Evolutionary conservation across 2,329 filamentous ascomycete genomes (phyloP).

Genomic region (Fusarium hainanense): DNA sequence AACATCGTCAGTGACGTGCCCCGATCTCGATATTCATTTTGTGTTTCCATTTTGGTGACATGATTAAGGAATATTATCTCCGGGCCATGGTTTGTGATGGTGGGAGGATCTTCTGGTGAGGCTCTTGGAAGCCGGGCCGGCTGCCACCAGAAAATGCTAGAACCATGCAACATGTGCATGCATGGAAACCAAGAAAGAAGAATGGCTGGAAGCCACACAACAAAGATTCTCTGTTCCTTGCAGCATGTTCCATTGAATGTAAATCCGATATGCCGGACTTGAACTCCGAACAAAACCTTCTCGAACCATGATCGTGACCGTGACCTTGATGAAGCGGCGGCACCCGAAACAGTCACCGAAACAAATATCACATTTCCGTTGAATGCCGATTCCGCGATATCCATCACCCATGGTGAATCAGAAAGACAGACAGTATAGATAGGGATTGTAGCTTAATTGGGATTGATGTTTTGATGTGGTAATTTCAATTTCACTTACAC

Average conservation of each 20-base stretch:
- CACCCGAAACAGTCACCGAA: neutral
- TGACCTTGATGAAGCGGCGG: neutral
- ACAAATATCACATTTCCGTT: neutral
- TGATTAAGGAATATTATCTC: slow-evolving; percentile 32
- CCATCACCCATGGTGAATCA: neutral
- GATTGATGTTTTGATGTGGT: slow-evolving; percentile 3
- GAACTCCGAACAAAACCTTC: neutral
- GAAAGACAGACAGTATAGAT: neutral
- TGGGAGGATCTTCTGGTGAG: slow-evolving; percentile 33
- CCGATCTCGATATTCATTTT: slow-evolving; percentile 31
- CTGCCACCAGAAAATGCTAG: slow-evolving; percentile 37
- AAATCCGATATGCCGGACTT: neutral
- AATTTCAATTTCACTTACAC: slow-evolving; percentile 1
- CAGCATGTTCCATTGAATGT: neutral
- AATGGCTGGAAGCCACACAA: slow-evolving; percentile 4
- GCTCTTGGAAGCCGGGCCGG: slow-evolving; percentile 42
- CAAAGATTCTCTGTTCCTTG: neutral
- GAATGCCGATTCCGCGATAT: neutral
- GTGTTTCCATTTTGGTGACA: slow-evolving; percentile 20
- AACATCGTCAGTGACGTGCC: slow-evolving; percentile 35
- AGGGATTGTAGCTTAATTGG: neutral
- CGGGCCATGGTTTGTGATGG: slow-evolving; percentile 21
- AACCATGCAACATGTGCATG: slow-evolving; percentile 29
- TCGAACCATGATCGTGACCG: slow-evolving; percentile 2
- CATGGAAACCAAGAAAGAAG: slow-evolving; percentile 22